phyloP scores from a whole-genome alignment of 1,284 basidiomycete genomes.

The Tausonia pullulans region DNA sequence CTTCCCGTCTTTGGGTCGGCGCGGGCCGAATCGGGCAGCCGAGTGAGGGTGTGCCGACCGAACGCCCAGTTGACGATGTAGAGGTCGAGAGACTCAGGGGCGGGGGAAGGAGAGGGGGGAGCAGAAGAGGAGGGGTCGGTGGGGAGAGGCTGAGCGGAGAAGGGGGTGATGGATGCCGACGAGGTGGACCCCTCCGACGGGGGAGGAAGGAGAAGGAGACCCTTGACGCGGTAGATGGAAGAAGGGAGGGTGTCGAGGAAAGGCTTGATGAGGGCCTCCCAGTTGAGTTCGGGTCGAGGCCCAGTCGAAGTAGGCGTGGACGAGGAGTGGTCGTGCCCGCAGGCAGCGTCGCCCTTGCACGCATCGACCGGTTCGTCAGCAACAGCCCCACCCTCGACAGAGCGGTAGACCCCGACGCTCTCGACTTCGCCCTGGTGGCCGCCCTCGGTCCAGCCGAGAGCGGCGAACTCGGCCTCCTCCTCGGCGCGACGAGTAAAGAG shows the following conservation, averaged over 20 bases:
- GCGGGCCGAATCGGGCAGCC: slow-evolving; percentile 29
- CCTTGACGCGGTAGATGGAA: slow-evolving; percentile 51
- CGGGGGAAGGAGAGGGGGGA: neutral
- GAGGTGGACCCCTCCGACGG: neutral
- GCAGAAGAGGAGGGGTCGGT: neutral
- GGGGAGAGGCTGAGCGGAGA: slow-evolving; percentile 8
- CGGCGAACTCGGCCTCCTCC: slow-evolving; percentile 27
- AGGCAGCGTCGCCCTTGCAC: slow-evolving; percentile 28
- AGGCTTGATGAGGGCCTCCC: slow-evolving; percentile 30
- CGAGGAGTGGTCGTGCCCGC: neutral
- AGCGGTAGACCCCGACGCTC: slow-evolving; percentile 51
- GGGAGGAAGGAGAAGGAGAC: slow-evolving; percentile 14
- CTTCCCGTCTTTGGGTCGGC: slow-evolving; percentile 24
- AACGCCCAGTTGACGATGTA: slow-evolving; percentile 84
- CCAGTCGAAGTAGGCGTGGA: slow-evolving; percentile 14
- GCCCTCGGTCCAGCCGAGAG: slow-evolving; percentile 17
- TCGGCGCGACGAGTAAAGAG: slow-evolving; percentile 44
- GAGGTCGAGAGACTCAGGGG: slow-evolving; percentile 59
- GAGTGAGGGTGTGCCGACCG: slow-evolving; percentile 61
- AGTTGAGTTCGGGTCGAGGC: slow-evolving; percentile 22
- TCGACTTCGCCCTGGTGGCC: slow-evolving; percentile 63
- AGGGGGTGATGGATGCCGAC: slow-evolving; percentile 7
- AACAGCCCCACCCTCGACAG: slow-evolving; percentile 26
- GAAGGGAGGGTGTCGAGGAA: slow-evolving; percentile 46
- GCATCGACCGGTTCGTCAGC: neutral